Percentiles rank a stretch among this genome's conserved stretches.
Conservation (phyloP, 2,329 filamentous ascomycete genomes). For the Alternaria novae-zelandiae region DNA sequence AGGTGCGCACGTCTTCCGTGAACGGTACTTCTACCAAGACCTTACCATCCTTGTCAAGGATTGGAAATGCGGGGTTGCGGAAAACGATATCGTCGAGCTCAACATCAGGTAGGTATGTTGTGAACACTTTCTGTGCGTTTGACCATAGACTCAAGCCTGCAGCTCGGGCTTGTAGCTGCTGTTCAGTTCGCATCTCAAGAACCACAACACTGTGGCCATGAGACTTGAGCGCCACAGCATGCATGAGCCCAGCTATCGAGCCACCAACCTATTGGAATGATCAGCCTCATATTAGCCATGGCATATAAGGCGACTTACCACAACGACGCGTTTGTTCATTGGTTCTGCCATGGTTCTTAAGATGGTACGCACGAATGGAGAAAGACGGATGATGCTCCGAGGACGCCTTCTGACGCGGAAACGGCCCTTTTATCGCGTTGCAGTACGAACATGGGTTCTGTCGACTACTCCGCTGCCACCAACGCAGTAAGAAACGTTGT, state of each 20-base stretch:
- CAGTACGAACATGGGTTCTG: not conserved
- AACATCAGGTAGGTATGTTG: slow-evolving; percentile 9
- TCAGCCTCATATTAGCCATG: not conserved
- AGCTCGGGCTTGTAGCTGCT: slow-evolving; percentile 19
- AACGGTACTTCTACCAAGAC: slow-evolving; percentile 7
- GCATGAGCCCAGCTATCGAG: slow-evolving; percentile 29
- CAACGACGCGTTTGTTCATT: not conserved
- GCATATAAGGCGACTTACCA: not conserved
- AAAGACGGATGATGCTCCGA: not conserved
- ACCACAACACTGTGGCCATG: slow-evolving; percentile 21
- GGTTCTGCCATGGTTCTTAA: not conserved
- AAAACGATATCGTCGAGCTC: slow-evolving; percentile 13
- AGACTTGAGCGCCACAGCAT: slow-evolving; percentile 24
- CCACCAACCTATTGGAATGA: slow-evolving; percentile 12
- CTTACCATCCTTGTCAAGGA: slow-evolving; percentile 14
- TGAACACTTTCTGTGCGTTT: slow-evolving; percentile 17
- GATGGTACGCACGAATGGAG: not conserved
- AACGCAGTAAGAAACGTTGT: not conserved
- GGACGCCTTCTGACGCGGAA: not conserved
- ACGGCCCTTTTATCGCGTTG: not conserved
- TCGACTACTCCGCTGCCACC: not conserved
- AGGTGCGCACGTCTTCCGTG: slow-evolving; percentile 11
- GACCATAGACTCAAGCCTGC: slow-evolving; percentile 25
- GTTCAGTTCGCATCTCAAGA: slow-evolving; percentile 16
- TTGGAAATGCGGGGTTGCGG: slow-evolving; percentile 12